Percentiles rank a stretch among this genome's conserved stretches.
Evolutionary conservation across 768 basidiomycete genomes (phyloP).

Genomic region (Hygrocybe coccinea): DNA sequence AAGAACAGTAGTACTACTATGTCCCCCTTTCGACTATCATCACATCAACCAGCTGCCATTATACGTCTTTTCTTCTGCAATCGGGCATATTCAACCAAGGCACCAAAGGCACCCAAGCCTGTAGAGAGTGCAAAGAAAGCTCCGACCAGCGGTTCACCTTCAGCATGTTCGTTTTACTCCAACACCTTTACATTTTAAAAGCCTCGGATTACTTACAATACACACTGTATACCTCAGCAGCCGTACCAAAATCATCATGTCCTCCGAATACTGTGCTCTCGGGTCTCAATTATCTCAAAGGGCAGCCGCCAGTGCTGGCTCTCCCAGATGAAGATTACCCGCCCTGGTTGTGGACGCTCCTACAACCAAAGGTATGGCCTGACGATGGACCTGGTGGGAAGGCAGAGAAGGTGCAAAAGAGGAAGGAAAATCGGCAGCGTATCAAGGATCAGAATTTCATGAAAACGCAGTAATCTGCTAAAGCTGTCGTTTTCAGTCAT

Average conservation of each 20-base stretch:
- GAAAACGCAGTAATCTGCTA: constrained; percentile 58
- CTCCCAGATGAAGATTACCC: constrained; percentile 82
- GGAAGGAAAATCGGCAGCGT: constrained; percentile 57
- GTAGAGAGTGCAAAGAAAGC: no score
- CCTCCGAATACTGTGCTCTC: constrained; percentile 65
- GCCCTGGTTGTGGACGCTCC: constrained; percentile 79
- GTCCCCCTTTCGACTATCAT: no score
- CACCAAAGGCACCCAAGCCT: no score
- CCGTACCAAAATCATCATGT: constrained; percentile 55
- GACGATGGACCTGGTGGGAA: constrained; percentile 75
- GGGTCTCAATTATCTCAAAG: constrained; percentile 82
- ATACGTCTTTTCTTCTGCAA: no score
- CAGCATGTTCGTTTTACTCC: no score
- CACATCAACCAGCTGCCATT: no score
- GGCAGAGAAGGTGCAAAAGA: constrained; percentile 51
- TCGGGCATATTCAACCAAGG: no score
- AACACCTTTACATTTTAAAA: no score
- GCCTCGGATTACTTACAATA: no score
- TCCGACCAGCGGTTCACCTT: no score
- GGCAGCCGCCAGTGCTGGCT: constrained; percentile 71
- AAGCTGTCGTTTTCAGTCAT: no score
- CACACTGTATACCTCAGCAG: constrained; percentile 7
- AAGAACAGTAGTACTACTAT: no score
- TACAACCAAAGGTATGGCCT: constrained; percentile 53
- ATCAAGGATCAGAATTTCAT: constrained; percentile 85